Base-by-base conservation (phyloP, 169 alveolate species). In the Eimeria brunetti region DNA sequence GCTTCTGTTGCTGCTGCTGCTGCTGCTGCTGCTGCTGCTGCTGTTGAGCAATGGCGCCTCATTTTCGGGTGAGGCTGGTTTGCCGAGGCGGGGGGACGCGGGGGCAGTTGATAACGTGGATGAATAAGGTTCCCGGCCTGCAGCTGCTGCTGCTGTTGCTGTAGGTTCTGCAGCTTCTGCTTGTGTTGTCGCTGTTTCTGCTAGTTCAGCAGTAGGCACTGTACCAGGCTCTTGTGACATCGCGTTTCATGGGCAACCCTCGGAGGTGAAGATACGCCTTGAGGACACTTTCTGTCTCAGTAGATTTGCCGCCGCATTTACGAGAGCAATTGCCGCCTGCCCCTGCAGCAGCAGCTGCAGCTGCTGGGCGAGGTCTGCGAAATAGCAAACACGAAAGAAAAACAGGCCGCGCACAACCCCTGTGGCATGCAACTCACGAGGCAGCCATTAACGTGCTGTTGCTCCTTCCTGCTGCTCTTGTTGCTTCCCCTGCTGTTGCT, bases 1-100 rank as follows among this genome's bases (percentile, higher is more conserved):
- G 86, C 51, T 76, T 41, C 58, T 76, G 86, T n/a, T 71, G 51
- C 49, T 71, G 9, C 81, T 18, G 69, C 33, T 60, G 16, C 69
- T 27, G n/a, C 24, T 12, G 86, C 51, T 76, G 64, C 58, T 76
- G 86, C 62, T 76, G 86, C 86, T 76, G 86, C 64, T 76, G 86
- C 64, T 46, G 86, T 41, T 41, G 20, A 64, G 62, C n/a, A 76
- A 3, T 38, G 22, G 86, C 11, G 20, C 38, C 86, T 38, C 86
- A 76, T 46, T 49, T 76, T 30, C 86, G 53, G 41, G 86, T 38
- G 62, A 38, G 7, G 60, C 33, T 8, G 1, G 44, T 41, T 46
- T 76, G 62, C 58, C 53, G 14, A 7, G 60, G 62, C 60, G 81
- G n/a, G 86, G 18, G 1, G 86, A 41, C 5, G 86, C n/a, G 16